Evolutionary conservation across 179 eudicot genomes (phyloP).

Genomic region (Actinidia polygama): DNA sequence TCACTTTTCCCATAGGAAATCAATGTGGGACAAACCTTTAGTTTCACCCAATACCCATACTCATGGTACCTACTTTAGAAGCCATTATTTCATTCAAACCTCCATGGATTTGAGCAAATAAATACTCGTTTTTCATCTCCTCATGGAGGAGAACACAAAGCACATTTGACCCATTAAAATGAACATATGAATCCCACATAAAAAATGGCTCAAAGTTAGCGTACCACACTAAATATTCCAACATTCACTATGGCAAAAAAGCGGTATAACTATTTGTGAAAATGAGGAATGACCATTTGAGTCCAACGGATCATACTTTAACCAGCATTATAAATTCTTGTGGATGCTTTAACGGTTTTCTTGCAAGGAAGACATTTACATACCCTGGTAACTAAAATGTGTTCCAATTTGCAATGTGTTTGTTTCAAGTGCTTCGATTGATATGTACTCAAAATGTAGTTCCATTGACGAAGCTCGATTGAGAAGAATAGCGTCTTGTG

Average conservation of each 20-base stretch:
- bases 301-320: constrained; percentile 52
- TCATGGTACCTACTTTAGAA: no score
- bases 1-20: no score
- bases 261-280: constrained; percentile 47
- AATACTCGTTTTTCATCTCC: no score
- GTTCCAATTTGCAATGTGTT: constrained; percentile 53
- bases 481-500: constrained; percentile 55
- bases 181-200: no score
- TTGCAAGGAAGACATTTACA: constrained; percentile 62
- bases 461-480: constrained; percentile 43
- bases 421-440: constrained; percentile 56
- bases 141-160: no score
- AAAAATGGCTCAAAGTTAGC: no score
- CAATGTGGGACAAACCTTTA: no score
- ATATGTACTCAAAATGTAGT: constrained; percentile 65
- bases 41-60: no score
- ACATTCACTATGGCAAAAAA: constrained; percentile 38
- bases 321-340: constrained; percentile 61
- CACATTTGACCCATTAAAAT: no score
- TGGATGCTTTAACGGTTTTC: constrained; percentile 42
- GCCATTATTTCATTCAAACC: no score
- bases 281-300: constrained; percentile 43
- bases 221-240: no score
- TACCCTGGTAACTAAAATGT: constrained; percentile 50
- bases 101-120: no score